phyloP scores from a whole-genome alignment of 495 filamentous ascomycete genomes.

The Talaromyces proteolyticus region DNA sequence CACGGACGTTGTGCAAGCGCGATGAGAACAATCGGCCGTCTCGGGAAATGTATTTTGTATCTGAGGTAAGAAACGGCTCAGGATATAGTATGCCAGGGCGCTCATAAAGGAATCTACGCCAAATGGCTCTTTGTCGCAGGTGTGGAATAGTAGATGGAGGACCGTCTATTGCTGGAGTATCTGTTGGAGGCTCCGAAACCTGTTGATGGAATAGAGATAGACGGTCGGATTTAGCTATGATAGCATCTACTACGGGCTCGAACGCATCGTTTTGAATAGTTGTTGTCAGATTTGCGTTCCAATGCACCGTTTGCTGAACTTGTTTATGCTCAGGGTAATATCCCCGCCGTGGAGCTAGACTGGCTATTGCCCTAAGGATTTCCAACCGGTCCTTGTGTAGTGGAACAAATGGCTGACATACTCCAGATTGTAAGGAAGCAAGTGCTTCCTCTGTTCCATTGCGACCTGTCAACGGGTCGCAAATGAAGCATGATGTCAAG shows the following conservation, averaged over 20 bases:
- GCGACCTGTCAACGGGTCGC: conserved; percentile 47
- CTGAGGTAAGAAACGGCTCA: background rate
- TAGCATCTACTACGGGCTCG: conserved; percentile 26
- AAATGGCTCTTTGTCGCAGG: conserved; percentile 27
- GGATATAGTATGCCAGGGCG: conserved; percentile 9
- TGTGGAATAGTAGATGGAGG: conserved; percentile 7
- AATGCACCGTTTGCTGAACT: conserved; percentile 42
- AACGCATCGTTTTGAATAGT: conserved; percentile 52
- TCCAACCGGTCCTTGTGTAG: conserved; percentile 28
- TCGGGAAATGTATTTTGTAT: conserved; percentile 9
- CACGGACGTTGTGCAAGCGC: conserved; percentile 15
- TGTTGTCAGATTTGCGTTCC: conserved; percentile 33
- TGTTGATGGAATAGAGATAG: too few relatives aligned
- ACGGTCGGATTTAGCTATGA: conserved; percentile 30
- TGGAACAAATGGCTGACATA: conserved; percentile 41
- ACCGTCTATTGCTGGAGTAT: too few relatives aligned
- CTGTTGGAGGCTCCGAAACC: too few relatives aligned
- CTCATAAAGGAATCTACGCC: conserved; percentile 33
- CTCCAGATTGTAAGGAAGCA: conserved; percentile 34
- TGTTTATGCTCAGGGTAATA: conserved; percentile 52
- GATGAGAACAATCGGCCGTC: conserved; percentile 1
- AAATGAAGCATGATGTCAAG: conserved; percentile 47
- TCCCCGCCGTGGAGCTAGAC: conserved; percentile 43
- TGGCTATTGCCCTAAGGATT: conserved; percentile 35
- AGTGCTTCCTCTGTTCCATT: conserved; percentile 60